Percentiles rank a stretch among this genome's conserved stretches.
Conservation (phyloP, 495 filamentous ascomycete species). For the Copromyces sp. region DNA sequence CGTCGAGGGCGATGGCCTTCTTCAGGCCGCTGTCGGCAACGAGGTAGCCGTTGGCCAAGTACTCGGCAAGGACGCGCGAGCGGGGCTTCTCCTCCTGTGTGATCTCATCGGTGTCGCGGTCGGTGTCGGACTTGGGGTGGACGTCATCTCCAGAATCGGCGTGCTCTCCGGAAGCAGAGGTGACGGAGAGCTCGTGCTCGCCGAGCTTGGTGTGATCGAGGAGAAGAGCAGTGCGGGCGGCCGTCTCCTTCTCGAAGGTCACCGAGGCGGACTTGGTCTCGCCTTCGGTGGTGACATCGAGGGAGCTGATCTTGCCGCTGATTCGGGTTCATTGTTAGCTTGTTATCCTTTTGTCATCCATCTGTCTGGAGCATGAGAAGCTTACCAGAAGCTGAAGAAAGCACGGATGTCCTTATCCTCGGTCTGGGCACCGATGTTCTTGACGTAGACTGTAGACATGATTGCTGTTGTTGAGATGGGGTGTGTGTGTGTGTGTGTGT, state of each 20-base stretch:
- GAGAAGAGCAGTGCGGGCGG: conserved; percentile 90
- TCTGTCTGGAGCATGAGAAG: neutral
- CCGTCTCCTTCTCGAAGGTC: conserved; percentile 91
- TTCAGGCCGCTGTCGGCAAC: conserved; percentile 79
- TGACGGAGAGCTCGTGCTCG: conserved; percentile 66
- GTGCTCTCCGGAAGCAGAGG: conserved; percentile 31
- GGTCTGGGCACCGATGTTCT: conserved; percentile 73
- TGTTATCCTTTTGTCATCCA: neutral
- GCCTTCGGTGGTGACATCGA: conserved; percentile 63
- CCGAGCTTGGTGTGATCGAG: conserved; percentile 93
- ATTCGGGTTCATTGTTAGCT: neutral
- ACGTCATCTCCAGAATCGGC: conserved; percentile 51
- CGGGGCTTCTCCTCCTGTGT: conserved; percentile 93
- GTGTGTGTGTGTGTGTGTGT: conserved; percentile 2
- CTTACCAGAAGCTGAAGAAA: conserved; percentile 98
- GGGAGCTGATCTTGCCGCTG: conserved; percentile 81
- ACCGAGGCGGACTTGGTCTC: conserved; percentile 72
- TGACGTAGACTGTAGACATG: conserved; percentile 42
- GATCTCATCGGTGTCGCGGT: conserved; percentile 49
- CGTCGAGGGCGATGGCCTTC: conserved; percentile 75
- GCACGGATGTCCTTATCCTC: conserved; percentile 84
- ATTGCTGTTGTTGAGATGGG: conserved; percentile 8
- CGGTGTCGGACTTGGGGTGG: conserved; percentile 39
- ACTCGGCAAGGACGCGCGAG: conserved; percentile 86
- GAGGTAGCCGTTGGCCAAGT: conserved; percentile 86